These are phyloP conservation scores for Magnaporthiopsis incrustans DNA, from an alignment of 2,329 filamentous ascomycete species.

Conservation along the genomic window DNA sequence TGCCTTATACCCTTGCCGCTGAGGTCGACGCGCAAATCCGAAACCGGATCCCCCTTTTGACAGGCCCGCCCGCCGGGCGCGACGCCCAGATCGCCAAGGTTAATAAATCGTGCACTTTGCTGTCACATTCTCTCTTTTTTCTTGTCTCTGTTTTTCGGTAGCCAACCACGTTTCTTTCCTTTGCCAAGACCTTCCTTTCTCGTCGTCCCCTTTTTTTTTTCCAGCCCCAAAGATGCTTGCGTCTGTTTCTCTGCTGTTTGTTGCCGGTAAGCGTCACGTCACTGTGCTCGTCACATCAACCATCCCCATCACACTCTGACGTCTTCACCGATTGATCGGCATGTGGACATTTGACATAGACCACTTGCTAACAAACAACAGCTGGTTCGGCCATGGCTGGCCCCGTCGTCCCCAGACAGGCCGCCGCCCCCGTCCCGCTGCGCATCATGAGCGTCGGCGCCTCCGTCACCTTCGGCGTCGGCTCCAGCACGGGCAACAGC, in stretches of 20 bases:
- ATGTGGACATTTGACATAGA: neutral
- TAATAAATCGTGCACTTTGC: neutral
- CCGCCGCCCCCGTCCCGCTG: conserved; percentile 15
- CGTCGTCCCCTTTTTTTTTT: neutral
- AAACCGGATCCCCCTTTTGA: neutral
- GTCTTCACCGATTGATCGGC: too few relatives aligned
- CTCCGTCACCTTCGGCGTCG: conserved; percentile 31
- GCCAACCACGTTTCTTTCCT: neutral
- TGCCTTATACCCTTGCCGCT: neutral
- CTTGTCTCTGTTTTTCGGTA: neutral
- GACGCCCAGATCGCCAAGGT: neutral
- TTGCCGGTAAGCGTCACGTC: neutral
- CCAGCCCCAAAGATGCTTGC: neutral
- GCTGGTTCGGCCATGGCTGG: neutral
- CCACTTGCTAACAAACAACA: neutral
- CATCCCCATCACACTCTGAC: neutral
- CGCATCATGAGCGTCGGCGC: conserved; percentile 36
- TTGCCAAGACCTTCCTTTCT: neutral
- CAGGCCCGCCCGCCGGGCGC: neutral
- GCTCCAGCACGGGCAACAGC: conserved; percentile 21
- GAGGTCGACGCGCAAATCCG: neutral
- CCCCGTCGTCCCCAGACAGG: neutral
- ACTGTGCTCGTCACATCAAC: neutral
- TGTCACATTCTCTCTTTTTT: neutral
- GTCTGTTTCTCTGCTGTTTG: neutral